phyloP scores from a whole-genome alignment of 1,139 yeast genomes.

The Yamadazyma spencermartinsiae region DNA sequence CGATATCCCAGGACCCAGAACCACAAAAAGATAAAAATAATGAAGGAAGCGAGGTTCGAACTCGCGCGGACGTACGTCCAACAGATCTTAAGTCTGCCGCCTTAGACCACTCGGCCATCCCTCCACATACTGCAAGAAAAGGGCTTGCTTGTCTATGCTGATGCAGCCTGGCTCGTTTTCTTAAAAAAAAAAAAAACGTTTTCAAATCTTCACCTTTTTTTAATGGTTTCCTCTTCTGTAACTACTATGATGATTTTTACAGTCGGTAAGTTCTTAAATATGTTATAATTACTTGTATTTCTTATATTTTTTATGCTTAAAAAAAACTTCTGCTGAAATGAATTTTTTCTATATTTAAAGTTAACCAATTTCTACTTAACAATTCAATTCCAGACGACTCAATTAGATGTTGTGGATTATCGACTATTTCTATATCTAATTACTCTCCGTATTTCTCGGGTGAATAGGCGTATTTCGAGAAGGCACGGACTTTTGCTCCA shows the following conservation, averaged over 20 bases:
- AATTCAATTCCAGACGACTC: constrained; percentile 20
- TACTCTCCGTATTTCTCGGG: constrained; percentile 6
- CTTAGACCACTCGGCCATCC: constrained; percentile 60
- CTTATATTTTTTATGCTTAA: not conserved
- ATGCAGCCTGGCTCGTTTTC: too few relatives aligned
- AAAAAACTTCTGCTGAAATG: not conserved
- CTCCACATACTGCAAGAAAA: constrained; percentile 24
- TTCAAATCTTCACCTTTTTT: too few relatives aligned
- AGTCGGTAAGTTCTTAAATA: not conserved
- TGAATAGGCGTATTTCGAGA: constrained; percentile 48
- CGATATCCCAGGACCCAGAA: not conserved
- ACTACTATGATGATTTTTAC: not conserved
- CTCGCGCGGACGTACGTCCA: constrained; percentile 74
- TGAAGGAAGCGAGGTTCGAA: constrained; percentile 87
- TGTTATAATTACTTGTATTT: not conserved
- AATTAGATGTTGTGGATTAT: not conserved
- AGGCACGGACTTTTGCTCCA: constrained; percentile 56
- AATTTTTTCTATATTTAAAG: not conserved
- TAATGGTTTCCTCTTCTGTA: not conserved
- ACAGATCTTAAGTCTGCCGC: constrained; percentile 57
- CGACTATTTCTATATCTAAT: not conserved
- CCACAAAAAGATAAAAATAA: constrained; percentile 28
- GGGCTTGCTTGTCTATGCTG: too few relatives aligned
- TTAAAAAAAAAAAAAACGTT: too few relatives aligned
- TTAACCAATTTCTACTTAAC: too few relatives aligned